These are phyloP conservation scores for Ulota crispa DNA, from an alignment of 225 moss, liverwort and hornwort species.

Conservation along the genomic window DNA sequence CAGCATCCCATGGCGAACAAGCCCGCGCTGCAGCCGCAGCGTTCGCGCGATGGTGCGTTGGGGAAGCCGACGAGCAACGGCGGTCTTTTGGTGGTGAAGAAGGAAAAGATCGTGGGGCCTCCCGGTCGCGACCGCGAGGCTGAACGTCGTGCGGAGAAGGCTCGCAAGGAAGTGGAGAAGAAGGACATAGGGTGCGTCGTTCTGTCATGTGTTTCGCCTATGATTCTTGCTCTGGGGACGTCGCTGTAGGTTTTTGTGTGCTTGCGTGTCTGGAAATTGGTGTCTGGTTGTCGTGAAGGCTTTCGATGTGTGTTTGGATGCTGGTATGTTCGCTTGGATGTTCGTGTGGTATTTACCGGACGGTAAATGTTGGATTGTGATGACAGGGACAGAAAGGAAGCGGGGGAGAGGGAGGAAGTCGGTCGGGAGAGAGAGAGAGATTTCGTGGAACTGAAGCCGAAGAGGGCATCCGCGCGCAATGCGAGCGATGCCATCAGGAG, in stretches of 20 bases:
- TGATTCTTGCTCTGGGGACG: background rate
- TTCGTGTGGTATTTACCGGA: background rate
- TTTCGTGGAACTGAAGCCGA: constrained; percentile 64
- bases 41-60: constrained; percentile 44
- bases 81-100: constrained; percentile 48
- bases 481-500: constrained; percentile 80
- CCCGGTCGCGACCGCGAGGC: constrained; percentile 52
- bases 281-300: background rate
- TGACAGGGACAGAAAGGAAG: constrained; percentile 55
- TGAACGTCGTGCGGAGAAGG: constrained; percentile 48
- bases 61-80: constrained; percentile 44
- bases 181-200: constrained; percentile 41
- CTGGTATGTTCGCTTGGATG: background rate
- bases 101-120: constrained; percentile 54
- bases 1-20: constrained; percentile 31
- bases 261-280: background rate
- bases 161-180: constrained; percentile 48
- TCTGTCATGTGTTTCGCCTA: background rate
- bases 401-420: constrained; percentile 55
- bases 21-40: constrained; percentile 34
- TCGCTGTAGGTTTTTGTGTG: background rate
- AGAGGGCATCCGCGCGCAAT: constrained; percentile 75
- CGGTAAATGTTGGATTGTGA: background rate
- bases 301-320: background rate
- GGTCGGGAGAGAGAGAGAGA: constrained; percentile 68